A percentile compares a stretch with the other conserved stretches of the same genome.
phyloP scores from a whole-genome alignment of 2,329 filamentous ascomycete species.

The Stagonosporopsis vannaccii region DNA sequence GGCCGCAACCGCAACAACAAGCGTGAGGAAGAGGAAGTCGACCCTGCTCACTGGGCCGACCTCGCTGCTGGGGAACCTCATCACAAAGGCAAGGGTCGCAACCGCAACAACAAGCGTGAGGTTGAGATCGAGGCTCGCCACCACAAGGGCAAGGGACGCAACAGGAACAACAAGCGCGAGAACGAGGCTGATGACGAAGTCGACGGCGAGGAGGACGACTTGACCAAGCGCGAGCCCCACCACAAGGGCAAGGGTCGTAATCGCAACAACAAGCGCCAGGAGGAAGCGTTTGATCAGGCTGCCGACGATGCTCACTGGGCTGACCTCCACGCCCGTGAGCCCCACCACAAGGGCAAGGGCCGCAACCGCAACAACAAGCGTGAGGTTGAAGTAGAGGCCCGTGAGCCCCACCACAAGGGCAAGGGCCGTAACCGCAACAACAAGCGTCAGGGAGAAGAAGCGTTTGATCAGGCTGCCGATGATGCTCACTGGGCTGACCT shows the following conservation, averaged over 20 bases:
- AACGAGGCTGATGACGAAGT: background rate
- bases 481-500: slow-evolving; percentile 15
- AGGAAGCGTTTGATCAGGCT: slow-evolving; percentile 15
- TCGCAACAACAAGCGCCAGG: background rate
- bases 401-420: slow-evolving; percentile 22
- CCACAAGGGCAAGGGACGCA: slow-evolving; percentile 20
- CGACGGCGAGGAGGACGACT: background rate
- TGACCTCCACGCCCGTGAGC: slow-evolving; percentile 12
- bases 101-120: slow-evolving; percentile 12
- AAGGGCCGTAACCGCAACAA: slow-evolving; percentile 1
- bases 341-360: slow-evolving; percentile 24
- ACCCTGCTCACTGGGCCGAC: no score
- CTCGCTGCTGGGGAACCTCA: no score
- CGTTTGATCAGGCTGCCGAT: slow-evolving; percentile 18
- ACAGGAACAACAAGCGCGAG: slow-evolving; percentile 6
- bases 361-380: slow-evolving; percentile 20
- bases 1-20: slow-evolving; percentile 14
- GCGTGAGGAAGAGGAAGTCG: no score
- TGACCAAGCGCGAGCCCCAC: slow-evolving; percentile 17
- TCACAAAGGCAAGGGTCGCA: slow-evolving; percentile 22
- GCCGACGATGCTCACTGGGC: slow-evolving; percentile 15
- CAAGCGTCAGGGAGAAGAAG: slow-evolving; percentile 2
- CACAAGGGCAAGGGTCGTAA: slow-evolving; percentile 17
- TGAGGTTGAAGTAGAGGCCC: slow-evolving; percentile 18
- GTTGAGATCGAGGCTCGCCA: slow-evolving; percentile 11